Conservation (phyloP, 2,329 filamentous ascomycete genomes). For the Chaetomium sp. region DNA sequence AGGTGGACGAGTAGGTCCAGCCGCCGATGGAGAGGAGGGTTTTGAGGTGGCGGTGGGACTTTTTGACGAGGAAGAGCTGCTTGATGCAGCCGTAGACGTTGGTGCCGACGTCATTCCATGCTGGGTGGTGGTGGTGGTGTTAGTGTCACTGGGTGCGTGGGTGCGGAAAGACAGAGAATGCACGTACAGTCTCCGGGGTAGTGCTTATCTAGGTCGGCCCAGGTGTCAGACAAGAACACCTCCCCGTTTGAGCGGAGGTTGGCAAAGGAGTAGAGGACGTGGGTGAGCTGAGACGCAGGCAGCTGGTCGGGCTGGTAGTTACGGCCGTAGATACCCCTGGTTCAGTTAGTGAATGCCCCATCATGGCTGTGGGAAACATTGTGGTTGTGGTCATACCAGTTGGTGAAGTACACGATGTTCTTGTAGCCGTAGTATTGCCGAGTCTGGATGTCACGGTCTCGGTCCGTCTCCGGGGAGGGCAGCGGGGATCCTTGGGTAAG, state of each 20-base stretch:
- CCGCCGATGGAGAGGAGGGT: slow-evolving; percentile 80
- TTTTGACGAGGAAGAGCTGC: slow-evolving; percentile 77
- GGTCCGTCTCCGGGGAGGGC: not conserved
- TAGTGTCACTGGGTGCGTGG: no score
- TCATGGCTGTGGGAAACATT: not conserved
- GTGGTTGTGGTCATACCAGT: slow-evolving; percentile 44
- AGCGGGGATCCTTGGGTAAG: slow-evolving; percentile 18
- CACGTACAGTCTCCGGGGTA: slow-evolving; percentile 65
- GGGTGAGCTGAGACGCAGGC: slow-evolving; percentile 69
- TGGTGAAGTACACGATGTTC: slow-evolving; percentile 53
- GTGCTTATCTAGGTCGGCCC: slow-evolving; percentile 72
- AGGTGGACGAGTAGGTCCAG: slow-evolving; percentile 81
- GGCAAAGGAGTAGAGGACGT: slow-evolving; percentile 80
- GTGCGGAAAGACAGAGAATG: no score
- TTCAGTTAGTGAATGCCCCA: not conserved
- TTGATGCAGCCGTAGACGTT: slow-evolving; percentile 83
- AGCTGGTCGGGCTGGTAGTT: slow-evolving; percentile 73
- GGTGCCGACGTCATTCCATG: slow-evolving; percentile 63
- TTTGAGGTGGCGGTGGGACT: slow-evolving; percentile 75
- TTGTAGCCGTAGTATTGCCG: slow-evolving; percentile 40
- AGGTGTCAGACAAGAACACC: slow-evolving; percentile 70
- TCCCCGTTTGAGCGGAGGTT: slow-evolving; percentile 72
- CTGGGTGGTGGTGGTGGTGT: slow-evolving; percentile 34
- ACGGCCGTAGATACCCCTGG: slow-evolving; percentile 54
- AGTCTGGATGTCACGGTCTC: slow-evolving; percentile 6